Evolutionary conservation across 2,329 filamentous ascomycete genomes (phyloP), one percentile per base, ranked within the genome.

Genomic region (Fusarium euwallaceae): DNA sequence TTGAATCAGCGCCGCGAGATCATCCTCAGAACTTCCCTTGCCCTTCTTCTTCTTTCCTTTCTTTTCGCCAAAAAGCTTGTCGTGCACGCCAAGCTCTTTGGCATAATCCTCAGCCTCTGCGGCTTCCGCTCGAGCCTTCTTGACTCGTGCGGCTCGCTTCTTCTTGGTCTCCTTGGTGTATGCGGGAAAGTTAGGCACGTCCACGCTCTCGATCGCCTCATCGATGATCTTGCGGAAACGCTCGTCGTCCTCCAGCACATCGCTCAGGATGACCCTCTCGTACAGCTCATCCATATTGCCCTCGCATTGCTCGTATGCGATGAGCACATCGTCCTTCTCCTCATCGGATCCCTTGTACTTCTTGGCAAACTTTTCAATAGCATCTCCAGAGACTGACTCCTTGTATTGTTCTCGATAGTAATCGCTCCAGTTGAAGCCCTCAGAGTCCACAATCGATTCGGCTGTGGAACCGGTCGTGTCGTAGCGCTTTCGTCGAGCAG

Each of bases 401-500:
- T 90, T 90, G 82, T 92, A 98, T 78, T 98, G 95, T 74, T 93
- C 91, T 64, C 92, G 91, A 87, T 97, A 99, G 86, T 95, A 99
- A 58, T 94, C 92, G 64, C 90, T 88, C 97, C 97, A 99, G 86
- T 94, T 90, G 85, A 98, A 99, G 64, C 92, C 93, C 69, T 94
- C 92, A 5, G 90, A 89, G 80, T 95, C 93, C 36, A 92, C 89
- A 24, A 97, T 90, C 10, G 91, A 92, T 80, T 98, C 95, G 12
- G 94, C 91, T 0, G 95, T 98, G 66, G 93, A 97, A 64, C 97
- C 97, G 0, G 96, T 98, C 63, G 89, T 88, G 81, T 99, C 96
- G 86, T 98, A 99, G 69, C 94, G 93, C 77, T 92, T 91, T 76
- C 97, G 93, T 63, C 97, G 91, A 22, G 88, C 87, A 24, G 93